A percentile compares a stretch with the other conserved stretches of the same genome.
Evolutionary conservation across 495 filamentous ascomycete genomes (phyloP).

Genomic region (Aspergillus biplanus): DNA sequence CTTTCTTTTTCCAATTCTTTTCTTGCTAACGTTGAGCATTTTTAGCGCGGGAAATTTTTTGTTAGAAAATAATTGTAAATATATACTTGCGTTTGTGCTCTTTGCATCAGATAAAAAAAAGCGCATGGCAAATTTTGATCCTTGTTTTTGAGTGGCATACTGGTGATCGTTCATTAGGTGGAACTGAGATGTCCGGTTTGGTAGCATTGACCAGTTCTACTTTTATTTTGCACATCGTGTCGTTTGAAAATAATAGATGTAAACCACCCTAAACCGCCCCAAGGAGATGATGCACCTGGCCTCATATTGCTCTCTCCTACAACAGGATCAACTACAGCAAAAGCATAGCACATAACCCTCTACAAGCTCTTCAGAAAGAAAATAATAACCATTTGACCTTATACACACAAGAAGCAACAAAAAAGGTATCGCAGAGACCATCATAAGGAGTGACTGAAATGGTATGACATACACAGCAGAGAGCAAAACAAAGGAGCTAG

Average conservation of each 20-base stretch:
- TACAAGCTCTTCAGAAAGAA: neutral
- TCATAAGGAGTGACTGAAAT: slow-evolving; percentile 11
- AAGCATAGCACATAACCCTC: neutral
- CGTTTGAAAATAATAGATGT: neutral
- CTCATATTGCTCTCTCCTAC: neutral
- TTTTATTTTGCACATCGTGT: neutral
- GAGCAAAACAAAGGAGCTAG: slow-evolving; percentile 22
- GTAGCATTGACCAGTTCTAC: neutral
- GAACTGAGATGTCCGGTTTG: neutral
- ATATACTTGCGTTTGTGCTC: slow-evolving; percentile 17
- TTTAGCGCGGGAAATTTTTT: slow-evolving; percentile 25
- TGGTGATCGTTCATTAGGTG: neutral
- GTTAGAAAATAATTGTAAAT: slow-evolving; percentile 23
- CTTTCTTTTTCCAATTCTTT: neutral
- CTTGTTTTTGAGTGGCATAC: neutral
- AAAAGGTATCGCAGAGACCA: slow-evolving; percentile 15
- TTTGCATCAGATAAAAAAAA: neutral
- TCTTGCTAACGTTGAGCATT: slow-evolving; percentile 22
- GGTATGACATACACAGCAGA: slow-evolving; percentile 7
- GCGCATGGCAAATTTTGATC: neutral
- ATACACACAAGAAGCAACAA: slow-evolving; percentile 10
- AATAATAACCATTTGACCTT: slow-evolving; percentile 12
- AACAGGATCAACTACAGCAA: neutral
- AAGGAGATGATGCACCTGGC: too few species aligned
- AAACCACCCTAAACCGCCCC: too few species aligned